Evolutionary conservation across 495 filamentous ascomycete genomes (phyloP), one percentile per base, ranked within the genome.

Genomic region (Halenospora varia): DNA sequence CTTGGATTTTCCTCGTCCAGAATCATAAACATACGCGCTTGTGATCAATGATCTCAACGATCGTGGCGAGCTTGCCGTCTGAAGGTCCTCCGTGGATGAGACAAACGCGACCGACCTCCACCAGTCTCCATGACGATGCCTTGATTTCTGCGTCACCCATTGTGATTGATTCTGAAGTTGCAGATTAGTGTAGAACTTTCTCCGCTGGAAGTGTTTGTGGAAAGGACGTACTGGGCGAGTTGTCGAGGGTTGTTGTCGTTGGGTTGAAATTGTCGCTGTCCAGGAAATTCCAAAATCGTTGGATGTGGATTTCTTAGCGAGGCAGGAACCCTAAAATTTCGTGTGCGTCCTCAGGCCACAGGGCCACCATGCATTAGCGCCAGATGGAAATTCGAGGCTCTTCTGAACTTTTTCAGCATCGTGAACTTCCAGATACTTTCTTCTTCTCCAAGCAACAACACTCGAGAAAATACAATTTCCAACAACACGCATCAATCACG

Each of bases 41-140:
- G 88, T 99, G 94, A 78, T 97, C 95, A 77, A 97, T 92, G 75
- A 99, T 96, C 85, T 97, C 92, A 75, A 97, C 91, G 73, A 99
- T 94, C 69, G 83, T 78, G 62, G 91, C 95, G 61, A 97, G 84
- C 75, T 87, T 88, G 77, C 92, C 92, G 61, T 73, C 79, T 81
- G 84, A 89, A 62, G 85, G 88, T 63, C 86, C 87, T 67, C 79
- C 71, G 67, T 84, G 83, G 78, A 96, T 83, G 70, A 96, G 85
- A 64, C 94, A 87, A 68, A 96, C 81, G 70, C 95, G 92, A 81
- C 95, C 95, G 78, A 97, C 89, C 83, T 99, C 92, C 71, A 99
- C 90, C 70, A 88, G 81, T 75, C 90, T 91, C 89, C 88, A 96
- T 68, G 82, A 75, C 71, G 85, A 84, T 69, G 88, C 79, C 73